phyloP scores from a whole-genome alignment of 352 stramenopile genomes.

The Phytophthora ohioensis region DNA sequence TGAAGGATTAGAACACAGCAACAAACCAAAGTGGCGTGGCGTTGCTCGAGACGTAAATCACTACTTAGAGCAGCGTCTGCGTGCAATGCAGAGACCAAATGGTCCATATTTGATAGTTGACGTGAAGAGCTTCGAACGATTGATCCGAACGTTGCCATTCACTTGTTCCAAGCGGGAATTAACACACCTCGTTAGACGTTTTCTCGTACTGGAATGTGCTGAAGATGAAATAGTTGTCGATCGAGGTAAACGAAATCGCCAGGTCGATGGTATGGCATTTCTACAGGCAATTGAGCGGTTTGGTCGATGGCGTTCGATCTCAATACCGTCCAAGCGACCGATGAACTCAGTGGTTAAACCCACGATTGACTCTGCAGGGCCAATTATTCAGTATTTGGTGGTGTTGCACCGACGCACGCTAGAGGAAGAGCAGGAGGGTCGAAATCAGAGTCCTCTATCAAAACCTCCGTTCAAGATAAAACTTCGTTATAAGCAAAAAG shows the following conservation, averaged over 20 bases:
- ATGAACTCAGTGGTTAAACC: constrained; percentile 39
- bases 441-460: constrained; percentile 4
- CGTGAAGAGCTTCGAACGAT: constrained; percentile 45
- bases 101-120: constrained; percentile 30
- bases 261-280: constrained; percentile 48
- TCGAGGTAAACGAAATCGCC: background rate
- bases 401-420: constrained; percentile 37
- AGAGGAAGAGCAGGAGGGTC: constrained; percentile 24
- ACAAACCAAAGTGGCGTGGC: constrained; percentile 53
- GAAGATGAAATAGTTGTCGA: constrained; percentile 3
- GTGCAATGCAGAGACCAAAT: constrained; percentile 23
- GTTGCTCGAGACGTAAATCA: constrained; percentile 51
- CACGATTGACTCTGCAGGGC: constrained; percentile 32
- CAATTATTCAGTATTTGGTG: constrained; percentile 64
- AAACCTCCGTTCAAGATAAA: constrained; percentile 14
- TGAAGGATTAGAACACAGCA: background rate
- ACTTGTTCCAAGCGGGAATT: constrained; percentile 52
- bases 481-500: constrained; percentile 9
- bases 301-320: constrained; percentile 41
- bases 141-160: constrained; percentile 52
- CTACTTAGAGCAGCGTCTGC: constrained; percentile 53
- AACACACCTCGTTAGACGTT: constrained; percentile 33
- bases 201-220: constrained; percentile 9
- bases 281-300: constrained; percentile 49
- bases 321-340: constrained; percentile 17